Evolutionary conservation across 208 protist genomes (phyloP), one percentile per base, ranked within the genome.

Genomic region (Wallacemonas collosoma): DNA sequence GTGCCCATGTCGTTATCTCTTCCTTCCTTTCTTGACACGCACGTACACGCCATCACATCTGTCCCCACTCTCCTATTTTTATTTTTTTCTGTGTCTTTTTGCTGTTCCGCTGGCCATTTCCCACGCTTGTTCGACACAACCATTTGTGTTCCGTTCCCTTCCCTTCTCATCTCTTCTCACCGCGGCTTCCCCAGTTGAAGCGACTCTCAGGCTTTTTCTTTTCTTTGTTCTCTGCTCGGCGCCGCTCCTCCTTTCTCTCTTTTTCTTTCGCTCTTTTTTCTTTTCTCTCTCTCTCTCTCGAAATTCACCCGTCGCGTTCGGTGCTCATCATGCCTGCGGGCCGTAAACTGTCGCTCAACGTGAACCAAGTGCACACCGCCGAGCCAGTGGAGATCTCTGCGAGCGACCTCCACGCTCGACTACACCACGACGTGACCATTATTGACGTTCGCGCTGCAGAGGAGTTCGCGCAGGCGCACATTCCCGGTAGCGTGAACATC

Each of bases 361-460:
- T 67, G 14, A 35, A 69, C 11, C 40, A 60, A 14, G 57, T 77
- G 58, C 53, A 71, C 54, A 60, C 54, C 53, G 11, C 35, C 39
- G 44, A 71, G 35, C 73, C 73, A 2, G 15, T 17, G 2, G 70
- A 68, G 54, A 65, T 80, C 17, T 39, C 68, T 17, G 69, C 71
- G 8, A 51, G 36, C 5, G 44, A 53, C 38, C 53, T 71, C 15
- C 67, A 75, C 48, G 69, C 7, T 11, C 63, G 38, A 11, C 48
- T 66, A 35, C 6, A 14, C 50, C 15, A 71, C 64, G 62, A 63
- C 38, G 47, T 17, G 11, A 58, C 47, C 1, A 68, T 89, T 12
- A 66, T 89, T 0, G 83, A 89, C 53, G 76, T 89, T 11, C 80
- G 83, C 40, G 40, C 58, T n/a, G 74, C 78, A 41, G 80, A 85